phyloP scores from a whole-genome alignment of 1,284 basidiomycete species.

The Omphalotus olearius region DNA sequence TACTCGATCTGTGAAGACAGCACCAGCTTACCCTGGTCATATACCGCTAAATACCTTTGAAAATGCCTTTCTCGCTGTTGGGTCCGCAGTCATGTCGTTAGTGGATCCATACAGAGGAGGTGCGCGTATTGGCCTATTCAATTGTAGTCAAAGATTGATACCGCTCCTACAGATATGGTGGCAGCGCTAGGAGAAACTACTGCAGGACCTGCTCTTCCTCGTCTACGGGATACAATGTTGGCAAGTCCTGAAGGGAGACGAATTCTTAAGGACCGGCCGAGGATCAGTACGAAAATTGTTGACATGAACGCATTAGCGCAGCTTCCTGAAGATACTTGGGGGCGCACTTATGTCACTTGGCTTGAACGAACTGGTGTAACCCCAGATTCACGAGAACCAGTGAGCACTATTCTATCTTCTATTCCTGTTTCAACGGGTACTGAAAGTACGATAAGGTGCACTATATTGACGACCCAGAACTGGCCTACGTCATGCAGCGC shows the following conservation, averaged over 20 bases:
- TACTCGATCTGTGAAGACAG: slow-evolving; percentile 30
- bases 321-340: slow-evolving; percentile 81
- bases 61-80: slow-evolving; percentile 81
- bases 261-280: slow-evolving; percentile 81
- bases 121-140: slow-evolving; percentile 33
- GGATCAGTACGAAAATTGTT: slow-evolving; percentile 76
- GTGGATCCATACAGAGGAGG: slow-evolving; percentile 83
- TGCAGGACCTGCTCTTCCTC: slow-evolving; percentile 77
- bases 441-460: slow-evolving; percentile 57
- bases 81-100: slow-evolving; percentile 83
- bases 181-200: slow-evolving; percentile 91
- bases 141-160: neutral
- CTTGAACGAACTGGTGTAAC: slow-evolving; percentile 87
- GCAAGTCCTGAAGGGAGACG: slow-evolving; percentile 75
- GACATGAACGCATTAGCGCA: slow-evolving; percentile 65
- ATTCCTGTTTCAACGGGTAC: slow-evolving; percentile 4
- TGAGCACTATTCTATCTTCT: slow-evolving; percentile 34
- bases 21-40: slow-evolving; percentile 69
- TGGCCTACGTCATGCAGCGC: slow-evolving; percentile 96
- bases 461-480: slow-evolving; percentile 90
- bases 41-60: slow-evolving; percentile 80
- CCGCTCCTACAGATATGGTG: slow-evolving; percentile 71
- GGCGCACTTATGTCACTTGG: slow-evolving; percentile 89
- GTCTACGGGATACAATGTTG: slow-evolving; percentile 79
- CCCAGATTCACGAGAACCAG: slow-evolving; percentile 91